Percentiles rank a stretch among this genome's conserved stretches.
These are phyloP conservation scores for Arabidopsis lyrata DNA, from an alignment of 441 rosid species.

Conservation along the genomic window DNA sequence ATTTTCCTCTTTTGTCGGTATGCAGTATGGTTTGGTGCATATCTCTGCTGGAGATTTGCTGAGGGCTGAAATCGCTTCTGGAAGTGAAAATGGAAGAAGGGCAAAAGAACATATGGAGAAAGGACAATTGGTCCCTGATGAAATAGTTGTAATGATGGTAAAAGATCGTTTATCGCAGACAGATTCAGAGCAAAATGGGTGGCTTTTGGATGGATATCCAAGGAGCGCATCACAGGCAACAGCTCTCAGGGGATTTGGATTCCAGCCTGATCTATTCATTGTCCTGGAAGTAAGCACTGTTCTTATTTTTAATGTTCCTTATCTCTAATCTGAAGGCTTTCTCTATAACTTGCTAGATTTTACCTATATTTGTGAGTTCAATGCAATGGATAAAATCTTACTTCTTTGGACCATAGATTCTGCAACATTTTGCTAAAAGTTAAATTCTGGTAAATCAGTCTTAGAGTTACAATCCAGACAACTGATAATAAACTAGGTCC, in stretches of 20 bases:
- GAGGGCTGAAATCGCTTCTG: slow-evolving; percentile 78
- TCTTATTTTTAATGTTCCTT: neutral
- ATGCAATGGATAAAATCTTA: neutral
- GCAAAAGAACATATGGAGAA: slow-evolving; percentile 91
- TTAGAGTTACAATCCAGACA: neutral
- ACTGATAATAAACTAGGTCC: neutral
- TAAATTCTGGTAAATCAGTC: neutral
- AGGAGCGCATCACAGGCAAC: slow-evolving; percentile 89
- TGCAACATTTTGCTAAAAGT: neutral
- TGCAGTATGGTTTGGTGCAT: slow-evolving; percentile 94
- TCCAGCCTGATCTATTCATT: slow-evolving; percentile 84
- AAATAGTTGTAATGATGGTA: slow-evolving; percentile 92
- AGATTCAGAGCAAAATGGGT: slow-evolving; percentile 81
- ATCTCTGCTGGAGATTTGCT: slow-evolving; percentile 94
- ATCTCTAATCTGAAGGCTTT: neutral
- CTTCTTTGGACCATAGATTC: neutral
- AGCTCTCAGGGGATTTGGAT: slow-evolving; percentile 72
- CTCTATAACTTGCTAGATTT: slow-evolving; percentile 5
- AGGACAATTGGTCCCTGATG: slow-evolving; percentile 82
- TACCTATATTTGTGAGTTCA: neutral
- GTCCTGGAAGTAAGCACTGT: slow-evolving; percentile 71
- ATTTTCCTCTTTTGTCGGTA: slow-evolving; percentile 47
- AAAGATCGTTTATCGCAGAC: slow-evolving; percentile 76
- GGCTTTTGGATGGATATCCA: slow-evolving; percentile 99
- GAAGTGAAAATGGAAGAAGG: slow-evolving; percentile 81